phyloP scores from a whole-genome alignment of 2,329 filamentous ascomycete genomes.

The Talaromyces marneffei region DNA sequence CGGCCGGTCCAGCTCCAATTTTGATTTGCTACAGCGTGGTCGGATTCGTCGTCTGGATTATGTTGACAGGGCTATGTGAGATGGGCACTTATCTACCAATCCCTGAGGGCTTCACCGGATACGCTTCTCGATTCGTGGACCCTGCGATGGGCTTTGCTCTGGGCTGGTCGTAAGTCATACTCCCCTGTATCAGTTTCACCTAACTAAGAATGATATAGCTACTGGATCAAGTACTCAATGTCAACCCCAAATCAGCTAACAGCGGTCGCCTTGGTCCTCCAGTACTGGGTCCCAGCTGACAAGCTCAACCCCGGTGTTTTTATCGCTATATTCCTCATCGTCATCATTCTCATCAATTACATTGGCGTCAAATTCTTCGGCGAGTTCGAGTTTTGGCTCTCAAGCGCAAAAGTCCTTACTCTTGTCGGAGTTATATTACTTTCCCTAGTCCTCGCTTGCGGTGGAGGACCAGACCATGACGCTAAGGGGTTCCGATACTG shows the following conservation, averaged over 20 bases:
- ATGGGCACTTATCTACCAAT: conserved; percentile 80
- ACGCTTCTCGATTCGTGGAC: conserved; percentile 72
- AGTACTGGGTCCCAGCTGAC: conserved; percentile 55
- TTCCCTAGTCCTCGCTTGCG: conserved; percentile 15
- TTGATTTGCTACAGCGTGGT: conserved; percentile 41
- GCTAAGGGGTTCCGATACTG: conserved; percentile 59
- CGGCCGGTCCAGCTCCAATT: conserved; percentile 30
- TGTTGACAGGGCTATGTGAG: conserved; percentile 76
- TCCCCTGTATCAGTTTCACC: background rate
- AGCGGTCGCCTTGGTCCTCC: conserved; percentile 53
- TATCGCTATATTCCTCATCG: conserved; percentile 53
- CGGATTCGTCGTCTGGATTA: conserved; percentile 63
- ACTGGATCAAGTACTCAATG: conserved; percentile 58
- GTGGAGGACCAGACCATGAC: conserved; percentile 41
- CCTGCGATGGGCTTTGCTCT: conserved; percentile 72
- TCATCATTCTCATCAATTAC: conserved; percentile 53
- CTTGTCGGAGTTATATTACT: conserved; percentile 40
- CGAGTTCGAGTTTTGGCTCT: conserved; percentile 59
- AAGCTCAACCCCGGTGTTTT: conserved; percentile 52
- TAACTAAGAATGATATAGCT: conserved; percentile 30
- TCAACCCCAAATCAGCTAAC: conserved; percentile 47
- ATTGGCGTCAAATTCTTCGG: conserved; percentile 54
- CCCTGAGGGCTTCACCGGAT: conserved; percentile 73
- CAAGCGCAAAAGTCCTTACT: conserved; percentile 55
- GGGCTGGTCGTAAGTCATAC: conserved; percentile 53